Base-by-base conservation (phyloP, 192 early-diverging fungal species). In the Chytriomyces sp. region DNA sequence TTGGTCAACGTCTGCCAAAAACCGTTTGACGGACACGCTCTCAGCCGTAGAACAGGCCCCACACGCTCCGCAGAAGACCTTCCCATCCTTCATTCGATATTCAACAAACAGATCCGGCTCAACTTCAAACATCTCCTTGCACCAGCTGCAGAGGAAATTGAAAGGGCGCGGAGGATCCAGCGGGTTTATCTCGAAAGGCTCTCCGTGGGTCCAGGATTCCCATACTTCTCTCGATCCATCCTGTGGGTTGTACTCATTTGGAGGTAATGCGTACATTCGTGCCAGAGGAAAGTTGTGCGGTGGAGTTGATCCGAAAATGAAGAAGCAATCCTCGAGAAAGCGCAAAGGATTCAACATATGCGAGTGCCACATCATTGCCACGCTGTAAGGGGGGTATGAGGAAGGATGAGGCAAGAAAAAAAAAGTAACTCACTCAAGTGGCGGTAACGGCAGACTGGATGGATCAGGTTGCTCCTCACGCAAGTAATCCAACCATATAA, bases 271-370 rank as follows among this genome's bases (percentile, higher is more conserved):
- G 32, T 77, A 74, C 84, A 82, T 75, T 39, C 72, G 62, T 40
- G 81, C 74, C n/a, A 89, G 61, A 4, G 88, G 88, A 33, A 89
- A 76, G 5, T 59, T 39, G 57, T 85, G 84, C 32, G 79, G 66
- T 28, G 74, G 52, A 10, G 79, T 36, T 7, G 71, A 61, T 26
- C 77, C 60, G 56, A 82, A 85, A 31, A 84, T 75, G 55, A 78
- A 81, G 66, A 81, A 77, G 37, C 77, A 78, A 75, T 90, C 89
- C 39, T 90, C 86, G 49, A 85, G 72, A 78, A 89, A 90, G 28
- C 81, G 75, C 30, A 82, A 66, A 0, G 87, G 87, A 4, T 77
- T 77, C 17, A 90, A 72, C 81, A 85, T 81, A 67, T 90, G 89
- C 5, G 71, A 49, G 59, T 86, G 86, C 88, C 88, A 89, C 72